These are phyloP conservation scores for Nemophila menziesii DNA, from an alignment of 257 asterid genomes.

Conservation along the genomic window DNA sequence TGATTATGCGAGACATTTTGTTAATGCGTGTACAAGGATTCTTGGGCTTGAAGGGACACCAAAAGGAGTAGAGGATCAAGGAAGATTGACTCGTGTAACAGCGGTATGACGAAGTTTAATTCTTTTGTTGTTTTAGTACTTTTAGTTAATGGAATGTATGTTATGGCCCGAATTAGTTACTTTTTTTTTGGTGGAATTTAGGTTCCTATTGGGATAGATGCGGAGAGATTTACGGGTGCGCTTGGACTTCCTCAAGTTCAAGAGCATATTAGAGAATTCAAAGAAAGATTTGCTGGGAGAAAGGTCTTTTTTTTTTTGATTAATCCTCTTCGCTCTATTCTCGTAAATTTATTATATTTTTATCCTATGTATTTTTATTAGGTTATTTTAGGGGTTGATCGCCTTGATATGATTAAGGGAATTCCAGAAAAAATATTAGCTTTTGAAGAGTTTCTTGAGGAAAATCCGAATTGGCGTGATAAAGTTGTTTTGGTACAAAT, in stretches of 20 bases:
- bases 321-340: constrained; percentile 2
- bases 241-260: constrained; percentile 55
- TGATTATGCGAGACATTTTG: constrained; percentile 90
- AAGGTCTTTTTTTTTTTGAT: constrained; percentile 35
- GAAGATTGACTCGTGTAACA: constrained; percentile 90
- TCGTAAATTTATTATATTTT: too few species aligned
- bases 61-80: constrained; percentile 96
- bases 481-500: constrained; percentile 90
- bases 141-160: constrained; percentile 1
- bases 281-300: constrained; percentile 77
- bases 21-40: constrained; percentile 90
- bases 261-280: constrained; percentile 45
- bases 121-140: constrained; percentile 4
- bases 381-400: too few species aligned
- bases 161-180: constrained; percentile 9
- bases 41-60: constrained; percentile 96
- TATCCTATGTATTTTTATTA: too few species aligned
- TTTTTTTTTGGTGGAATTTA: constrained; percentile 22
- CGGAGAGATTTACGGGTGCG: constrained; percentile 78
- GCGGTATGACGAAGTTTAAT: constrained; percentile 45
- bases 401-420: constrained; percentile 98
- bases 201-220: constrained; percentile 94
- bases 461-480: constrained; percentile 65
- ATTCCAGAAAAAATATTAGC: too few species aligned
- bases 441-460: too few species aligned